Conservation (phyloP, 495 filamentous ascomycete genomes). For the Penicillium lagena region DNA sequence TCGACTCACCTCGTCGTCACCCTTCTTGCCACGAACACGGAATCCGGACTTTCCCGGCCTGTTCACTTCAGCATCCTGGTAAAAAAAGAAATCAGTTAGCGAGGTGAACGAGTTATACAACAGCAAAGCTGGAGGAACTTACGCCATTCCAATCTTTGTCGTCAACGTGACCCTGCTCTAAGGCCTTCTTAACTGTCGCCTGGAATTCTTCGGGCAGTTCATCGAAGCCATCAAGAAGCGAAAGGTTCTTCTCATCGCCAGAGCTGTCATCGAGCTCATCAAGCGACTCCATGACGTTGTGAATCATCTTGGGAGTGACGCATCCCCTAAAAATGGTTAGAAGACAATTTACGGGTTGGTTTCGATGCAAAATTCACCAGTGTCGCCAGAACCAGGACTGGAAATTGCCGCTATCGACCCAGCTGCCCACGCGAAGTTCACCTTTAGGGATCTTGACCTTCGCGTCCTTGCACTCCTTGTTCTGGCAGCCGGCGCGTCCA, state of each 20-base stretch:
- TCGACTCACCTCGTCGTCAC: background rate
- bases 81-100: no score
- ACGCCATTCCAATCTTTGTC: conserved; percentile 76
- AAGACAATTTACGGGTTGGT: no score
- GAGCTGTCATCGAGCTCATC: conserved; percentile 7
- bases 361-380: conserved; percentile 50
- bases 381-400: conserved; percentile 65
- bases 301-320: conserved; percentile 57
- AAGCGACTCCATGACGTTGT: conserved; percentile 45
- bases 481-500: conserved; percentile 62
- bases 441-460: conserved; percentile 69
- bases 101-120: background rate
- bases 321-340: conserved; percentile 58
- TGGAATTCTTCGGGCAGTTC: conserved; percentile 56
- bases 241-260: conserved; percentile 26
- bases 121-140: conserved; percentile 25
- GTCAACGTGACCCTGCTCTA: conserved; percentile 66
- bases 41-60: conserved; percentile 60
- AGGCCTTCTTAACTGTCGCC: conserved; percentile 54
- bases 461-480: conserved; percentile 57
- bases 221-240: conserved; percentile 63
- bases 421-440: conserved; percentile 63
- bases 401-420: conserved; percentile 47
- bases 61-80: conserved; percentile 58
- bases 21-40: conserved; percentile 27